A percentile compares a stretch with the other conserved stretches of the same genome.
phyloP scores from a whole-genome alignment of 306 rosid genomes.

The Neltuma alba region DNA sequence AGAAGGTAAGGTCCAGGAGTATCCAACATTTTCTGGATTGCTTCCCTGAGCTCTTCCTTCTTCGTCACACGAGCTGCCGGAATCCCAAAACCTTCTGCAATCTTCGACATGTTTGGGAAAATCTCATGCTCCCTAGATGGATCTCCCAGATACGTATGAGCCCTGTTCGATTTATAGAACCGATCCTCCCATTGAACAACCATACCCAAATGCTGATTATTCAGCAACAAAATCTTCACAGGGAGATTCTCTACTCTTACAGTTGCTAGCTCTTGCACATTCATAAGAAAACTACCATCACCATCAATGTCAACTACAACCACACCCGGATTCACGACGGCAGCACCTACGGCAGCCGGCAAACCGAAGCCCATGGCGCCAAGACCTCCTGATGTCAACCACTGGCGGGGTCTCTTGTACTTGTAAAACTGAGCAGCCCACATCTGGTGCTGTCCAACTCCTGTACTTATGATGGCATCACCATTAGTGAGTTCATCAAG shows the following conservation, averaged over 20 bases:
- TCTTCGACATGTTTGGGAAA: slow-evolving; percentile 78
- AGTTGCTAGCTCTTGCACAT: slow-evolving; percentile 86
- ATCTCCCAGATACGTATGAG: slow-evolving; percentile 80
- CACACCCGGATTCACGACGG: slow-evolving; percentile 70
- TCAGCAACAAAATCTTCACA: slow-evolving; percentile 68
- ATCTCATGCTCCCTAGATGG: slow-evolving; percentile 69
- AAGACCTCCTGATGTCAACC: slow-evolving; percentile 85
- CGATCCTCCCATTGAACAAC: slow-evolving; percentile 95
- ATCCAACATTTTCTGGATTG: slow-evolving; percentile 81
- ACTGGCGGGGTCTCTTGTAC: slow-evolving; percentile 77
- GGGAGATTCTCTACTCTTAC: slow-evolving; percentile 83
- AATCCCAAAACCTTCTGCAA: slow-evolving; percentile 83
- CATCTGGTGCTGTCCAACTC: slow-evolving; percentile 95
- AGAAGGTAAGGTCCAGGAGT: slow-evolving; percentile 88
- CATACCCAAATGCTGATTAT: slow-evolving; percentile 96
- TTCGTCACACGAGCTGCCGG: slow-evolving; percentile 73
- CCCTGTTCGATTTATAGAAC: slow-evolving; percentile 84
- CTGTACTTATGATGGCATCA: slow-evolving; percentile 78
- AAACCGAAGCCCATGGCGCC: slow-evolving; percentile 97
- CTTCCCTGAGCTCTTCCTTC: slow-evolving; percentile 67
- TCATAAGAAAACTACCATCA: slow-evolving; percentile 90
- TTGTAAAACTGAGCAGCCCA: slow-evolving; percentile 94
- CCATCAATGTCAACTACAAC: slow-evolving; percentile 88
- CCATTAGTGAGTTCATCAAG: slow-evolving; percentile 89
- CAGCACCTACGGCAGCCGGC: slow-evolving; percentile 92